phyloP scores from a whole-genome alignment of 83 land plant genomes.

The Diphasiastrum complanatum region DNA sequence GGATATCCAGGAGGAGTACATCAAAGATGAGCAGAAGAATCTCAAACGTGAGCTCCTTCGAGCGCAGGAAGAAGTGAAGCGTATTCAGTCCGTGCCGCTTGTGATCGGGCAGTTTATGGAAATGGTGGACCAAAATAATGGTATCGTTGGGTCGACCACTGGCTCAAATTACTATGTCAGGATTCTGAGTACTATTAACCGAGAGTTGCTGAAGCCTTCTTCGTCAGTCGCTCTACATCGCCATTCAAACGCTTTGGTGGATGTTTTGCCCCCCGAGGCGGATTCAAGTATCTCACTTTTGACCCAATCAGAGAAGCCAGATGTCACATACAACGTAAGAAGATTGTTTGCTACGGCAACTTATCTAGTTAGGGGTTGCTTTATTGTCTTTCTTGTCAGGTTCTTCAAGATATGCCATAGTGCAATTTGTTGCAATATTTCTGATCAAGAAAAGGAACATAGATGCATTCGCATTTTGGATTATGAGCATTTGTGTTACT shows the following conservation, averaged over 20 bases:
- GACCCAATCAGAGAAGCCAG: not conserved
- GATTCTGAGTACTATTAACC: not conserved
- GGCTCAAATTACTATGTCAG: slow-evolving; percentile 1
- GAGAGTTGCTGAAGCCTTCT: slow-evolving; percentile 4
- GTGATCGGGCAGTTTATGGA: slow-evolving; percentile 2
- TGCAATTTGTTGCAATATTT: too few relatives aligned
- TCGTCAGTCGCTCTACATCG: not conserved
- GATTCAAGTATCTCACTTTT: not conserved
- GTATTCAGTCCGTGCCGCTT: not conserved
- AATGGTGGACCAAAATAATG: not conserved
- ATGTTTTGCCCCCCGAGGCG: not conserved
- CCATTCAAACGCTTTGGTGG: slow-evolving; percentile 1
- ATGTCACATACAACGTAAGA: slow-evolving; percentile 1
- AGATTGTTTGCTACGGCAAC: too few relatives aligned
- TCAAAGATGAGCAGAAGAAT: not conserved
- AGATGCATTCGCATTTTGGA: too few relatives aligned
- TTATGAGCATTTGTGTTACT: too few relatives aligned
- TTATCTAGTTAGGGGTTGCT: too few relatives aligned
- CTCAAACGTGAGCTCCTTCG: not conserved
- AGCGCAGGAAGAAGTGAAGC: not conserved
- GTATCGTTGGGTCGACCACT: not conserved
- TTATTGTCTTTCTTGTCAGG: too few relatives aligned
- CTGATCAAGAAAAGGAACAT: too few relatives aligned
- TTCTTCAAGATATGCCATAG: too few relatives aligned
- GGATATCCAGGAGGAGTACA: not conserved